Conservation (phyloP, 129 eudicot genomes). For the Ambrosia trifida region DNA sequence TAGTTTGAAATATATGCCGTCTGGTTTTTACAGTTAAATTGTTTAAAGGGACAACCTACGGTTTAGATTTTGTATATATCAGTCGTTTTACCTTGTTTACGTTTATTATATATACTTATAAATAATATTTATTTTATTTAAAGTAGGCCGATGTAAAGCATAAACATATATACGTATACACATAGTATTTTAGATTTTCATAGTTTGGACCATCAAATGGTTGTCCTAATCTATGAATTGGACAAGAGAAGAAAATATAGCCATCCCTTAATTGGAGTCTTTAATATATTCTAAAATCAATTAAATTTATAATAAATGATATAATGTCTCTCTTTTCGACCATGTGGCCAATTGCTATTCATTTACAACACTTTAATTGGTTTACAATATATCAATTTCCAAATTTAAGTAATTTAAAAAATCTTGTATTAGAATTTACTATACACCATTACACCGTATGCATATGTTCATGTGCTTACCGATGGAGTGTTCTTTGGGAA, state of each 20-base stretch:
- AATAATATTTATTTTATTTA: not conserved
- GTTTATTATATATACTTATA: not conserved
- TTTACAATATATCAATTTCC: not conserved
- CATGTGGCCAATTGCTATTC: conserved; percentile 1
- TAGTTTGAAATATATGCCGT: too few species aligned
- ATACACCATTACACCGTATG: not conserved
- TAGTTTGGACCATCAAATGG: conserved; percentile 28
- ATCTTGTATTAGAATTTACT: not conserved
- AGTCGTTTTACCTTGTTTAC: too few species aligned
- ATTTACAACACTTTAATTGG: not conserved
- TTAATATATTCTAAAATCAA: not conserved
- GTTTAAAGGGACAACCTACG: too few species aligned
- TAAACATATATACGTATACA: too few species aligned
- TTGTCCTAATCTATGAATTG: conserved; percentile 11
- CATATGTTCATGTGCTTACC: conserved; percentile 15
- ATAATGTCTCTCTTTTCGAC: not conserved
- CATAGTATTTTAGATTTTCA: not conserved
- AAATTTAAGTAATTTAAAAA: not conserved
- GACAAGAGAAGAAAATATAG: conserved; percentile 17
- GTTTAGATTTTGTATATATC: too few species aligned
- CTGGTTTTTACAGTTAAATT: too few species aligned
- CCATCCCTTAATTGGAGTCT: conserved; percentile 19
- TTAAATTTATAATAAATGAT: not conserved
- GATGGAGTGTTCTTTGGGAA: conserved; percentile 19
- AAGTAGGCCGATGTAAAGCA: not conserved